Percentiles rank a stretch among this genome's conserved stretches.
Conservation (phyloP, 495 filamentous ascomycete genomes). For the Cairneyella variabilis region DNA sequence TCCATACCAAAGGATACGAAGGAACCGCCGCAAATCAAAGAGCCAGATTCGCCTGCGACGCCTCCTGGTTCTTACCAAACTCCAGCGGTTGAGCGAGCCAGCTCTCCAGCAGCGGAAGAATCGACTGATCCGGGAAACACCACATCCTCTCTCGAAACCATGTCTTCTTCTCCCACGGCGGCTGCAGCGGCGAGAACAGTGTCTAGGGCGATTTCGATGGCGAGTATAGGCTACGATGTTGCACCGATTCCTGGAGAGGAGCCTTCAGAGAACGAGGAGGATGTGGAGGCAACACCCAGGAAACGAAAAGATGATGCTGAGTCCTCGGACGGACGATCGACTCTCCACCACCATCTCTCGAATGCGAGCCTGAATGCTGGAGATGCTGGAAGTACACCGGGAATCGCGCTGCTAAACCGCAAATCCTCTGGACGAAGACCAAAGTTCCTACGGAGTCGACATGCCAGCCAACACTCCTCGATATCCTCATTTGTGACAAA, state of each 20-base stretch:
- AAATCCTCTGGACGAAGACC: constrained; percentile 48
- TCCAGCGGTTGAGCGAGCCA: constrained; percentile 13
- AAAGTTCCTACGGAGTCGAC: constrained; percentile 68
- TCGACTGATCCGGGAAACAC: constrained; percentile 37
- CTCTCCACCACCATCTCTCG: constrained; percentile 26
- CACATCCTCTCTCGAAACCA: constrained; percentile 57
- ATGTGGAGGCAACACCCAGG: constrained; percentile 33
- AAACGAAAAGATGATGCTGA: constrained; percentile 35
- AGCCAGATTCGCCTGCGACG: constrained; percentile 32
- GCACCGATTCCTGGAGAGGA: constrained; percentile 3
- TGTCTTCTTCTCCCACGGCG: constrained; percentile 64
- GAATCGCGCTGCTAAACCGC: constrained; percentile 26
- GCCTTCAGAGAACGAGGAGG: constrained; percentile 26
- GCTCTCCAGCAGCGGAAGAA: constrained; percentile 18
- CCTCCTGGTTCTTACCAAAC: constrained; percentile 29
- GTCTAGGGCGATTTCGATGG: constrained; percentile 46
- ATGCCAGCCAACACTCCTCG: constrained; percentile 74
- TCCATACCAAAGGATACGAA: not conserved
- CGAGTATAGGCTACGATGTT: constrained; percentile 25
- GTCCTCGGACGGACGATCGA: constrained; percentile 39
- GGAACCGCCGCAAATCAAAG: not conserved
- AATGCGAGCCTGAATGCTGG: constrained; percentile 26
- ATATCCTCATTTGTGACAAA: constrained; percentile 67
- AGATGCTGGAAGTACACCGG: constrained; percentile 30
- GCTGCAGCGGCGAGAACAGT: constrained; percentile 57